A percentile compares a stretch with the other conserved stretches of the same genome.
Conservation (phyloP, 1,284 basidiomycete genomes). For the Coniferiporia weirii region DNA sequence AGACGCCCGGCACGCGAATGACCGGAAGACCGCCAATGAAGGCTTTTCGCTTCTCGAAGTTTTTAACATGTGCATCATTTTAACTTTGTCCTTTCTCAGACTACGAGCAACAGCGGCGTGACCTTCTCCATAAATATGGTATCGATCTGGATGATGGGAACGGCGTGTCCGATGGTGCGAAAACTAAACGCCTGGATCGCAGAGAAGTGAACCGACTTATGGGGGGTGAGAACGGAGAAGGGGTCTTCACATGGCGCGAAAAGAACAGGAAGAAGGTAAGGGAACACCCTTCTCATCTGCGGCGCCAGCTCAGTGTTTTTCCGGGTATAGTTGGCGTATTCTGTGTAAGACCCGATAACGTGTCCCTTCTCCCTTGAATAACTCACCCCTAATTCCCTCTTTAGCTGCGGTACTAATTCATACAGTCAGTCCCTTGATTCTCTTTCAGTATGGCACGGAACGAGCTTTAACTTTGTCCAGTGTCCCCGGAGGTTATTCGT, state of each 20-base stretch:
- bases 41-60: neutral
- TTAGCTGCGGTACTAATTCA: slow-evolving; percentile 82
- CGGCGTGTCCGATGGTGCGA: slow-evolving; percentile 56
- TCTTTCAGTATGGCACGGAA: neutral
- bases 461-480: slow-evolving; percentile 37
- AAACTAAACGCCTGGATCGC: slow-evolving; percentile 70
- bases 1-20: neutral
- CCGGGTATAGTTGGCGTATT: slow-evolving; percentile 75
- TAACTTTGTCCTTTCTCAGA: slow-evolving; percentile 42
- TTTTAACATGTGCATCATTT: neutral
- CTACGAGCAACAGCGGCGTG: slow-evolving; percentile 90
- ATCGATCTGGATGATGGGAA: slow-evolving; percentile 85
- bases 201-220: slow-evolving; percentile 77
- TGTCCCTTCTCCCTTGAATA: neutral
- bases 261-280: slow-evolving; percentile 83
- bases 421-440: slow-evolving; percentile 60
- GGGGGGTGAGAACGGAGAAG: slow-evolving; percentile 70
- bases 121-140: slow-evolving; percentile 87
- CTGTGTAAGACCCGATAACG: slow-evolving; percentile 56
- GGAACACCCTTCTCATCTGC: slow-evolving; percentile 7
- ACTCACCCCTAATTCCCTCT: slow-evolving; percentile 18
- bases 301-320: slow-evolving; percentile 16
- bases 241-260: slow-evolving; percentile 91
- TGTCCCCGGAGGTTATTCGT: slow-evolving; percentile 94
- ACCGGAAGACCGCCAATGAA: neutral